Conservation (phyloP, 2,329 filamentous ascomycete species). For the Botryotinia calthae region DNA sequence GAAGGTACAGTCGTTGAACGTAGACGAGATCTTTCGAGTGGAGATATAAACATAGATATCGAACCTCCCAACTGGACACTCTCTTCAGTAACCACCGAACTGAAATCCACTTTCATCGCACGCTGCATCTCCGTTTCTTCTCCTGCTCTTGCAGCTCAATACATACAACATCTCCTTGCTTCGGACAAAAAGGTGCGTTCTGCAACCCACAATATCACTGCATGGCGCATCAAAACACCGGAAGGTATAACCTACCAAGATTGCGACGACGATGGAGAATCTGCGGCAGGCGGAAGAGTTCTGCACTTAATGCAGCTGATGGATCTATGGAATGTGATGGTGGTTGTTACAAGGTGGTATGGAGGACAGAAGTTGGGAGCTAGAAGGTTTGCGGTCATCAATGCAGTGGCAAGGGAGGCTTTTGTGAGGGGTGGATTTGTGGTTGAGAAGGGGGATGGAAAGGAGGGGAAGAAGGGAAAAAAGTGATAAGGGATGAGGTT, state of each 20-base stretch:
- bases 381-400: slow-evolving; percentile 87
- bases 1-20: not conserved
- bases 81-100: slow-evolving; percentile 72
- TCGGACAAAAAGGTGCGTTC: slow-evolving; percentile 81
- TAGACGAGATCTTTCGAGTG: slow-evolving; percentile 24
- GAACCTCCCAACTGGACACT: slow-evolving; percentile 61
- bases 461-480: slow-evolving; percentile 43
- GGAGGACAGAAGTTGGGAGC: slow-evolving; percentile 87
- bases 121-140: slow-evolving; percentile 69
- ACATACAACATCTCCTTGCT: slow-evolving; percentile 71
- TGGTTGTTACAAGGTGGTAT: slow-evolving; percentile 94
- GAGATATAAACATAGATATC: slow-evolving; percentile 7
- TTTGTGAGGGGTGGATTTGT: slow-evolving; percentile 74
- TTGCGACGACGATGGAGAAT: slow-evolving; percentile 94
- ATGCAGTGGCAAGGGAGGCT: slow-evolving; percentile 78
- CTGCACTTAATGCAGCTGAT: slow-evolving; percentile 92
- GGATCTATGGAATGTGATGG: slow-evolving; percentile 88
- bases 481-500: not conserved
- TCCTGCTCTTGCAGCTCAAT: slow-evolving; percentile 66
- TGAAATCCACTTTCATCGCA: slow-evolving; percentile 85
- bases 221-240: slow-evolving; percentile 74
- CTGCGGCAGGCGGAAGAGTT: slow-evolving; percentile 80
- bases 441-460: slow-evolving; percentile 45
- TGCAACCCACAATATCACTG: slow-evolving; percentile 93
- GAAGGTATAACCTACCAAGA: slow-evolving; percentile 68